phyloP scores from a whole-genome alignment of 495 filamentous ascomycete species.

The Xylaria curta region DNA sequence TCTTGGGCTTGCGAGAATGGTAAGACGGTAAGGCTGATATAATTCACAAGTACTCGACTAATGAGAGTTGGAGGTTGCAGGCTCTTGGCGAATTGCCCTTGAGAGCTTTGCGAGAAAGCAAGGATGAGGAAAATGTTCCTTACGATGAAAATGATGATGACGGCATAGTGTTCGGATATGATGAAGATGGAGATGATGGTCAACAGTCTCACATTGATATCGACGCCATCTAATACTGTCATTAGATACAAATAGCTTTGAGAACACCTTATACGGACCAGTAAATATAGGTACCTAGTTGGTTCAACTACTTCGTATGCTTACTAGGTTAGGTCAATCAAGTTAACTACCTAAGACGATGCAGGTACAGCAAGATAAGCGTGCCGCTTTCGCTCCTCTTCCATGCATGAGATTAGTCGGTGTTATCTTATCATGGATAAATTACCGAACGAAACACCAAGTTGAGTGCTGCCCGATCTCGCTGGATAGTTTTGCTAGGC shows the following conservation, averaged over 20 bases:
- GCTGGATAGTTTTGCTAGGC: not conserved
- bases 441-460: not conserved
- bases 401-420: not conserved
- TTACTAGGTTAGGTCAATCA: no score
- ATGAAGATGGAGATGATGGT: not conserved
- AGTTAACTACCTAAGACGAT: constrained; percentile 15
- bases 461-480: not conserved
- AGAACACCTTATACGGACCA: not conserved
- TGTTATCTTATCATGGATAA: not conserved
- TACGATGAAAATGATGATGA: not conserved
- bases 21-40: not conserved
- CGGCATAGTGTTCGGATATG: not conserved
- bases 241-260: not conserved
- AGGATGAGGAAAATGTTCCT: not conserved
- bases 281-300: no score
- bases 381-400: not conserved
- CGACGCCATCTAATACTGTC: not conserved
- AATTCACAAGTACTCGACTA: not conserved
- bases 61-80: not conserved
- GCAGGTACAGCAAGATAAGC: not conserved
- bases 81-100: not conserved
- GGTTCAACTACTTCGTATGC: no score
- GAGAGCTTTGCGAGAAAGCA: not conserved
- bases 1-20: not conserved
- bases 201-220: not conserved